phyloP scores from a whole-genome alignment of 1,284 basidiomycete species.

The Cystobasidium pallidum region DNA sequence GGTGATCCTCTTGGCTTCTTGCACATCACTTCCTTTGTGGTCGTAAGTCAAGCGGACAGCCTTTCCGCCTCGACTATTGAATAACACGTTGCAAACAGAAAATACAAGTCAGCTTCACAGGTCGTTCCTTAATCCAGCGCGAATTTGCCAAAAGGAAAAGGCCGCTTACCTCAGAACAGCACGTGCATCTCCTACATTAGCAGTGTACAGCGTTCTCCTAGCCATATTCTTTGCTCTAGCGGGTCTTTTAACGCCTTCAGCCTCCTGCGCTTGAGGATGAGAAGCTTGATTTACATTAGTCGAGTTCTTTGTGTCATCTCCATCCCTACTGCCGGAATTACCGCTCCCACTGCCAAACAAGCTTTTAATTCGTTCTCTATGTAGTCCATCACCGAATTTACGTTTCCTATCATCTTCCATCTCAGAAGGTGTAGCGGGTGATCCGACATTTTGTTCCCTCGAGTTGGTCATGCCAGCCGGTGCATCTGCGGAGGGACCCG shows the following conservation, averaged over 20 bases:
- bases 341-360: constrained; percentile 18
- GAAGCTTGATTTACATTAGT: constrained; percentile 1
- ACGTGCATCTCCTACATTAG: constrained; percentile 93
- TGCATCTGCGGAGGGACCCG: background rate
- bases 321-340: background rate
- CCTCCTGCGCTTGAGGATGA: background rate
- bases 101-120: background rate
- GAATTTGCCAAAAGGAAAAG: background rate
- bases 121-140: too few relatives aligned
- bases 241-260: constrained; percentile 48
- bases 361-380: constrained; percentile 38
- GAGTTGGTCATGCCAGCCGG: background rate
- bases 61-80: constrained; percentile 70
- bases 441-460: background rate
- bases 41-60: constrained; percentile 96
- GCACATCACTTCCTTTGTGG: constrained; percentile 96
- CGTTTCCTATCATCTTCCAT: constrained; percentile 37
- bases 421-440: constrained; percentile 2
- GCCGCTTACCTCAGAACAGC: constrained; percentile 70
- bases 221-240: constrained; percentile 55
- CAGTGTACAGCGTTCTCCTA: constrained; percentile 85
- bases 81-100: background rate
- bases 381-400: constrained; percentile 42
- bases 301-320: background rate
- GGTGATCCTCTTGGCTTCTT: constrained; percentile 95